Evolutionary conservation across 1,284 basidiomycete species (phyloP).

Genomic region (Melampsora larici-populina): DNA sequence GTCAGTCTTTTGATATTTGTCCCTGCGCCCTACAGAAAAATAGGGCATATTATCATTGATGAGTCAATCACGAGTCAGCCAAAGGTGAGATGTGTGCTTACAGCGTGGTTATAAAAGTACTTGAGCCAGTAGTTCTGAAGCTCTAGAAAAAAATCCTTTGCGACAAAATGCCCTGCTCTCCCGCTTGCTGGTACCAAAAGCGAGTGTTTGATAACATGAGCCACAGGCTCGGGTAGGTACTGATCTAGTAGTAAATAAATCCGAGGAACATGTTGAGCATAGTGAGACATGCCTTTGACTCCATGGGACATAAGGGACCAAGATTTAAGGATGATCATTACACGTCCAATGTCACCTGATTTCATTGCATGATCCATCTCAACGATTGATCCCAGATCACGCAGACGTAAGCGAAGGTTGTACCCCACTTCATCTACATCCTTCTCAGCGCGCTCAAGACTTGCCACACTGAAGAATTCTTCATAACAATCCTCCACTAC

Average conservation of each 20-base stretch:
- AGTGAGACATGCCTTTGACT: background rate
- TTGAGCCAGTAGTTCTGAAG: slow-evolving; percentile 21
- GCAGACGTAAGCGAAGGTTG: background rate
- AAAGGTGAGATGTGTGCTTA: background rate
- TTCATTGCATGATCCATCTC: slow-evolving; percentile 1
- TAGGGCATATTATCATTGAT: too few species aligned
- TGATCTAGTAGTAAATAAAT: background rate
- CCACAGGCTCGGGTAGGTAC: background rate
- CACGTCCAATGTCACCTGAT: background rate
- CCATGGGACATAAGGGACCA: slow-evolving; percentile 23
- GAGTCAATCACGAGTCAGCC: background rate
- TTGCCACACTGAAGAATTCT: background rate
- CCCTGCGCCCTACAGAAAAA: too few species aligned
- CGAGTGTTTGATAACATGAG: background rate
- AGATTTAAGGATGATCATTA: background rate
- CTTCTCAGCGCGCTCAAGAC: background rate
- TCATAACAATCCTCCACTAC: background rate
- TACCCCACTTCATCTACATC: background rate
- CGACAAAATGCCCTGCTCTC: background rate
- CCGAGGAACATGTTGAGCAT: background rate
- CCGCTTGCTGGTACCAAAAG: background rate
- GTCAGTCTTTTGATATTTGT: too few species aligned
- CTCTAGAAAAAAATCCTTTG: slow-evolving; percentile 16
- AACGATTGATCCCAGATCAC: background rate
- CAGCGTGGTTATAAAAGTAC: background rate